phyloP scores from a whole-genome alignment of 2,329 filamentous ascomycete genomes.

The Penicillium fuscoglaucum region DNA sequence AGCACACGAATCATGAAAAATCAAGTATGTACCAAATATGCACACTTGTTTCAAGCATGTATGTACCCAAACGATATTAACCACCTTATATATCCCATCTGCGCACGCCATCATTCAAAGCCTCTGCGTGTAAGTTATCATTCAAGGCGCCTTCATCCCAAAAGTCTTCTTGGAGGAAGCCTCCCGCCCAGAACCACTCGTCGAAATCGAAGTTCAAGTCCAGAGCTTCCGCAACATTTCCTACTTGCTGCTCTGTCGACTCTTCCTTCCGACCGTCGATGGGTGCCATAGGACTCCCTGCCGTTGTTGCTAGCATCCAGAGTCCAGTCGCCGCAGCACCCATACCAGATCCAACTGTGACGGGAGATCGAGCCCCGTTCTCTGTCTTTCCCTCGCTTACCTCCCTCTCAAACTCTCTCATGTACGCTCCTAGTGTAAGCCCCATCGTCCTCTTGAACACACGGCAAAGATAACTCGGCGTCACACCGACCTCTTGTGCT shows the following conservation, averaged over 20 bases:
- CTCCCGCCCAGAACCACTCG: not conserved
- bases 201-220: constrained; percentile 1
- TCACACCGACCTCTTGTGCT: not conserved
- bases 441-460: not conserved
- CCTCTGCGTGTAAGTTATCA: too few species aligned
- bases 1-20: too few species aligned
- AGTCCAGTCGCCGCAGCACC: not conserved
- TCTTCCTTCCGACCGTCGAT: not conserved
- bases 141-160: not conserved
- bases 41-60: not conserved
- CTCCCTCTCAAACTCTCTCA: not conserved
- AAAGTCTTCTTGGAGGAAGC: not conserved
- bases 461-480: not conserved
- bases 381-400: not conserved
- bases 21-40: too few species aligned
- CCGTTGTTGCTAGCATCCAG: not conserved
- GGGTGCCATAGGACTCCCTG: not conserved
- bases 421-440: not conserved
- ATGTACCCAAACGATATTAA: not conserved
- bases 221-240: not conserved
- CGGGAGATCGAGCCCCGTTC: not conserved
- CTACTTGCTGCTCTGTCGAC: not conserved
- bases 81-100: not conserved
- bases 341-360: not conserved
- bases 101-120: not conserved